These are phyloP conservation scores for Sphagnum tenellum DNA, from an alignment of 225 moss, liverwort and hornwort genomes.

Conservation along the genomic window DNA sequence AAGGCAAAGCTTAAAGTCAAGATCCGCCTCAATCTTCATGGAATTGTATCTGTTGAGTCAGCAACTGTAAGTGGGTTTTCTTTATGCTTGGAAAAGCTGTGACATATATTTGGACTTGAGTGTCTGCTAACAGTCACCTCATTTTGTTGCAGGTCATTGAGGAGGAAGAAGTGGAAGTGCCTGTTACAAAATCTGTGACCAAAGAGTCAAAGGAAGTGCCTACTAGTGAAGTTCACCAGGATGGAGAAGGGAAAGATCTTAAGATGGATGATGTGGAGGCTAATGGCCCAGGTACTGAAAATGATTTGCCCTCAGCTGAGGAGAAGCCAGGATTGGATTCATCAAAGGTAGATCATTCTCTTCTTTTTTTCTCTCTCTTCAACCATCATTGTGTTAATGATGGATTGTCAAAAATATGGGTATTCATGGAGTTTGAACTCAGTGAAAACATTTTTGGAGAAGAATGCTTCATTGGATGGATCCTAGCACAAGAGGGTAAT, in stretches of 20 bases:
- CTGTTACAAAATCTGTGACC: conserved; percentile 41
- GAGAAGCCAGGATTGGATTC: conserved; percentile 72
- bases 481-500: too few species aligned
- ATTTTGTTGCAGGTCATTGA: conserved; percentile 54
- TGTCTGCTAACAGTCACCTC: too few species aligned
- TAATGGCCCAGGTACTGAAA: conserved; percentile 26
- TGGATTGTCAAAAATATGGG: too few species aligned
- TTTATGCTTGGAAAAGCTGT: too few species aligned
- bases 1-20: conserved; percentile 97
- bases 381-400: too few species aligned
- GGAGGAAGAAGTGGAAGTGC: conserved; percentile 86
- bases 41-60: conserved; percentile 76
- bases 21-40: conserved; percentile 93
- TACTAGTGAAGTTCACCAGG: conserved; percentile 38
- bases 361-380: too few species aligned
- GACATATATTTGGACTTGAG: too few species aligned
- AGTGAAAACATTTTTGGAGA: too few species aligned
- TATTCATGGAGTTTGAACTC: too few species aligned
- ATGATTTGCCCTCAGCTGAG: conserved; percentile 34
- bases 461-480: too few species aligned
- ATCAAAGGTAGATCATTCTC: conserved; percentile 29
- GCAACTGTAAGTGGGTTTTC: conserved; percentile 44
- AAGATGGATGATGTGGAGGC: conserved; percentile 46
- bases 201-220: conserved; percentile 27
- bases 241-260: conserved; percentile 11